A percentile compares a stretch with the other conserved stretches of the same genome.
These are phyloP conservation scores for Saturnispora quitensis DNA, from an alignment of 805 yeast species.

Conservation along the genomic window DNA sequence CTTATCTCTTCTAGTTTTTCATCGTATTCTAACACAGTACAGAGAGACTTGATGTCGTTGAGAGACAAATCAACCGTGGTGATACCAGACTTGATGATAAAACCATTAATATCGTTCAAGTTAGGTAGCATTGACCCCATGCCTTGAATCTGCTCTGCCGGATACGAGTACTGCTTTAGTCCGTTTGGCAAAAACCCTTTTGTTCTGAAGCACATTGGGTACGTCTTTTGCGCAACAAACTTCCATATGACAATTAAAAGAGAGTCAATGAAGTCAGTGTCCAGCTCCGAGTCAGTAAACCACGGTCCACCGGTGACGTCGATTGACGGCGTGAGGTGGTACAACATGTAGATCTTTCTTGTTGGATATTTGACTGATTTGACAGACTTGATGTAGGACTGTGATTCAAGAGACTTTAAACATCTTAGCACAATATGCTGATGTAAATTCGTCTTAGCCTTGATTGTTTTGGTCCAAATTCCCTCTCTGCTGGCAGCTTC, in stretches of 20 bases:
- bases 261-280: constrained; percentile 85
- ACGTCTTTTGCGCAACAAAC: constrained; percentile 65
- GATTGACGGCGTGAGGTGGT: constrained; percentile 84
- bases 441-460: constrained; percentile 80
- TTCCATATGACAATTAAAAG: constrained; percentile 81
- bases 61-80: constrained; percentile 72
- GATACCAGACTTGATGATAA: constrained; percentile 62
- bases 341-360: constrained; percentile 91
- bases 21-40: constrained; percentile 83
- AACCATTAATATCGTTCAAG: constrained; percentile 64
- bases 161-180: constrained; percentile 22
- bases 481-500: constrained; percentile 94
- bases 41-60: constrained; percentile 67
- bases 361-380: constrained; percentile 89
- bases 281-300: constrained; percentile 95
- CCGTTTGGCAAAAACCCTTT: constrained; percentile 16
- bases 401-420: constrained; percentile 68
- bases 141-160: constrained; percentile 15
- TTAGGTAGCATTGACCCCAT: constrained; percentile 47
- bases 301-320: constrained; percentile 99
- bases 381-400: constrained; percentile 77
- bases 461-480: constrained; percentile 89
- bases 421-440: constrained; percentile 85
- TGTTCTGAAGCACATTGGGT: constrained; percentile 59
- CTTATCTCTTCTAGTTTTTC: constrained; percentile 67